Evolutionary conservation across 495 filamentous ascomycete species (phyloP), one percentile per base, ranked within the genome.

Genomic region (Trichocladium uniseriatum): DNA sequence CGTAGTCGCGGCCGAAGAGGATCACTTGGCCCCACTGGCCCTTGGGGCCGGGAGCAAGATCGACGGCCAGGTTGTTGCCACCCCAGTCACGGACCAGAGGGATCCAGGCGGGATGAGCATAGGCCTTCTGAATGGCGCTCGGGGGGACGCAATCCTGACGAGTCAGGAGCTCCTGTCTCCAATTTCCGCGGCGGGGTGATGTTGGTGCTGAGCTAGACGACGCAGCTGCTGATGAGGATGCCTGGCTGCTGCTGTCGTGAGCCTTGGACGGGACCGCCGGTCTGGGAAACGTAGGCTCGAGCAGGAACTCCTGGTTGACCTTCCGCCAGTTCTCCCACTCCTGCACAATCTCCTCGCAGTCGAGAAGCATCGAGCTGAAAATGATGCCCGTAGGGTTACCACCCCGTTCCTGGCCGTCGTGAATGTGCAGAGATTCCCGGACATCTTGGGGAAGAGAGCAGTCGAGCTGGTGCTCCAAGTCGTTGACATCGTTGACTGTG

Each of bases 261-360:
- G 82, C 79, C 63, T 88, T 89, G 16, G 79, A 69, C 10, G 77
- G 83, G 43, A 70, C 70, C 9, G 77, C 70, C 6, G 81, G 77
- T 40, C 77, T 75, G 28, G 70, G 69, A 43, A 76, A 68, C 11
- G 75, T 57, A 0, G 78, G 74, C 41, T 75, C 69, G 16, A 74
- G 73, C 38, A 97, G 74, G 59, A 84, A 95, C 61, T 96, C 88
- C 43, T 86, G 79, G 64, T 94, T 94, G 50, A 99, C 92, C 48
- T 78, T 80, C 55, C 84, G 82, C 92, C 92, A 99, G 61, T 95
- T 95, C 53, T 83, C 83, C 86, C 92, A 97, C 67, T 99, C 92
- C 67, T 95, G 86, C 6, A 97, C 82, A 44, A 99, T 95, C 65
- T 99, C 92, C 63, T 99, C 92, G 63, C 92, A 99, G 60, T 99